Base-by-base conservation (phyloP, 2,329 filamentous ascomycete species). In the Onygenales sp. region DNA sequence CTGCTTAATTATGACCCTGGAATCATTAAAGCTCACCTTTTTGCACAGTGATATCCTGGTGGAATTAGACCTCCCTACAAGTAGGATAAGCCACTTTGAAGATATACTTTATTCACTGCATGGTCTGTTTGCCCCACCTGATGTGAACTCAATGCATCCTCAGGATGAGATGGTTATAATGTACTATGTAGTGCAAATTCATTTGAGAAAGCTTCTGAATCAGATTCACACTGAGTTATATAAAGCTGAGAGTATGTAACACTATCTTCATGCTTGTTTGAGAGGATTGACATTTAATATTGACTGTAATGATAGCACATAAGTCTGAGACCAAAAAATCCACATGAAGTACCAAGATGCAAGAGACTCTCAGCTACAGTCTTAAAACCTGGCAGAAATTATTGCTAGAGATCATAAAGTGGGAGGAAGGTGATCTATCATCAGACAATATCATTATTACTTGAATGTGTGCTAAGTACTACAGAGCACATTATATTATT, bases 381-480 rank as follows among this genome's bases (percentile, higher is more conserved):
- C 68, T 84, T 6, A 67, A 77, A 47, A 67, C 69, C 13, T 84
- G 80, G 79, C 72, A 79, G 49, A 61, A 61, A n/a, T 69, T 72
- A 10, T 69, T 83, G 5, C 77, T 77, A 0, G 58, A 67, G 1
- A 57, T 63, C 2, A 63, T 92, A 79, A 69, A 70, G 52, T 88
- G 85, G 75, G 66, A 78, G 2, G 86, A 89, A 55, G 69, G 76
- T 2, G 88, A 95, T 52, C 76, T 77, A 4, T 88, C 89, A 1
- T 81, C 90, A 0, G 68, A 65, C 0, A 84, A 95, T 49, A 90
- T 97, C 55, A 82, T 96, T 11, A 77, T 82, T 10, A 92, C 92
- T 34, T 82, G 93, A 21, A 76, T 97, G 56, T 84, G 92, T 42
- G 93, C 88, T 11, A 97, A 98, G 68, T 97, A 93, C 69, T 97